Evolutionary conservation across 176 grass and related monocot genomes (phyloP).

Genomic region (Oropetium thomaeum): DNA sequence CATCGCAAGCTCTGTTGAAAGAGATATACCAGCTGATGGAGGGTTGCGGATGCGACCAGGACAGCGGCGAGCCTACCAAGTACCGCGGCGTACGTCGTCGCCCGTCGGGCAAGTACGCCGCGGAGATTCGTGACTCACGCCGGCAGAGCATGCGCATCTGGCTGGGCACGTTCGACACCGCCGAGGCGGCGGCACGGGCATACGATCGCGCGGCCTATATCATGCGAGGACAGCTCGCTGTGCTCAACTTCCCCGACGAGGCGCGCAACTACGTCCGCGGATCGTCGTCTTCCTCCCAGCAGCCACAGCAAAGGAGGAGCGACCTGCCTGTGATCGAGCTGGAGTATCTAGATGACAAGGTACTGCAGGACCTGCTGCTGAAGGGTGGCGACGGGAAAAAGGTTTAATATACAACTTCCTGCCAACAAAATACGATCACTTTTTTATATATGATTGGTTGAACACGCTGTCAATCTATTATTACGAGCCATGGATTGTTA

Average conservation of each 20-base stretch:
- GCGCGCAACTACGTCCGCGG: neutral
- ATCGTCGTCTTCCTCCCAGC: neutral
- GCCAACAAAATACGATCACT: neutral
- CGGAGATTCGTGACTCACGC: conserved; percentile 22
- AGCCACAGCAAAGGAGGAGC: neutral
- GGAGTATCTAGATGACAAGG: neutral
- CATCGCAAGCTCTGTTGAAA: neutral
- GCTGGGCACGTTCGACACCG: conserved; percentile 85
- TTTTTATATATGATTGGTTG: too few species aligned
- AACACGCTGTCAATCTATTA: too few species aligned
- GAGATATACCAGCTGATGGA: neutral
- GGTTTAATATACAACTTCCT: neutral
- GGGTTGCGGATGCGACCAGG: neutral
- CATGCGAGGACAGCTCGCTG: neutral
- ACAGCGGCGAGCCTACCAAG: neutral
- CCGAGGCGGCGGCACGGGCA: conserved; percentile 60
- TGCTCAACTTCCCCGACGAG: neutral
- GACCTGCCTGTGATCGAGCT: neutral
- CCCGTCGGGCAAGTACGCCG: conserved; percentile 15
- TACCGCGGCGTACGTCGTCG: conserved; percentile 1
- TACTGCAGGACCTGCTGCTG: neutral
- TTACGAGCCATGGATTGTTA: too few species aligned
- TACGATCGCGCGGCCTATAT: conserved; percentile 12
- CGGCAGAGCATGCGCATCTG: conserved; percentile 58
- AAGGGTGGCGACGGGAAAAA: neutral